Evolutionary conservation across 2,329 filamentous ascomycete genomes (phyloP).

Genomic region (Aureobasidium uvarum): DNA sequence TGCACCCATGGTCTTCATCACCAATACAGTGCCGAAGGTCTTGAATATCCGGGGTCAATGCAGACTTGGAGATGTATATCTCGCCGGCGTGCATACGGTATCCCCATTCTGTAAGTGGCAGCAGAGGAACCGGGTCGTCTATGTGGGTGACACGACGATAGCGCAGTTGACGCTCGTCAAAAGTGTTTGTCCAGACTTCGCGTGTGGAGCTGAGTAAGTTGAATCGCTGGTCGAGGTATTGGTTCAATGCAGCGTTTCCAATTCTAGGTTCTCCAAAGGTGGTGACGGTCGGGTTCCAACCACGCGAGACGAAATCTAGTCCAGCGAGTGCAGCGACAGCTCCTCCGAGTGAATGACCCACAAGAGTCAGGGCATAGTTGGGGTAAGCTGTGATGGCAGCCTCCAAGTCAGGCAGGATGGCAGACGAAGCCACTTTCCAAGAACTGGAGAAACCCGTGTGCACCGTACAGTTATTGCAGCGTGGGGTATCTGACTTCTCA

Average conservation of each 20-base stretch:
- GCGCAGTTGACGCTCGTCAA: slow-evolving; percentile 32
- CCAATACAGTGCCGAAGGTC: slow-evolving; percentile 74
- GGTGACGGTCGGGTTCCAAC: slow-evolving; percentile 73
- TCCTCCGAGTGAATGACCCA: slow-evolving; percentile 90
- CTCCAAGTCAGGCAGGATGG: slow-evolving; percentile 67
- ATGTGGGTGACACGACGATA: slow-evolving; percentile 83
- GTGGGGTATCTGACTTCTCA: slow-evolving; percentile 43
- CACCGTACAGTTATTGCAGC: slow-evolving; percentile 84
- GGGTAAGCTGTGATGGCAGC: slow-evolving; percentile 61
- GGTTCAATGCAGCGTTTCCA: slow-evolving; percentile 54
- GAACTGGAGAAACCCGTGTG: slow-evolving; percentile 86
- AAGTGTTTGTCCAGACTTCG: slow-evolving; percentile 32
- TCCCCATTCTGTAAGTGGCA: slow-evolving; percentile 85
- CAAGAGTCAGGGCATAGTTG: slow-evolving; percentile 69
- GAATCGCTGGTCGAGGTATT: slow-evolving; percentile 57
- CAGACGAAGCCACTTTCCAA: slow-evolving; percentile 71
- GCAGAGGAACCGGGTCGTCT: slow-evolving; percentile 82
- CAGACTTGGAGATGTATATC: slow-evolving; percentile 73
- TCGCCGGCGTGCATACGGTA: slow-evolving; percentile 84
- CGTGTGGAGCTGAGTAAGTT: slow-evolving; percentile 29
- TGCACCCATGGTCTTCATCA: slow-evolving; percentile 68
- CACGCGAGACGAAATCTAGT: slow-evolving; percentile 74
- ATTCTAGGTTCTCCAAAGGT: slow-evolving; percentile 86
- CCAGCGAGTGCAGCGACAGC: slow-evolving; percentile 86
- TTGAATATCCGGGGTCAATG: slow-evolving; percentile 63